These are phyloP conservation scores for Euphorbia pulcherrima DNA, from an alignment of 345 rosid species.

Conservation along the genomic window DNA sequence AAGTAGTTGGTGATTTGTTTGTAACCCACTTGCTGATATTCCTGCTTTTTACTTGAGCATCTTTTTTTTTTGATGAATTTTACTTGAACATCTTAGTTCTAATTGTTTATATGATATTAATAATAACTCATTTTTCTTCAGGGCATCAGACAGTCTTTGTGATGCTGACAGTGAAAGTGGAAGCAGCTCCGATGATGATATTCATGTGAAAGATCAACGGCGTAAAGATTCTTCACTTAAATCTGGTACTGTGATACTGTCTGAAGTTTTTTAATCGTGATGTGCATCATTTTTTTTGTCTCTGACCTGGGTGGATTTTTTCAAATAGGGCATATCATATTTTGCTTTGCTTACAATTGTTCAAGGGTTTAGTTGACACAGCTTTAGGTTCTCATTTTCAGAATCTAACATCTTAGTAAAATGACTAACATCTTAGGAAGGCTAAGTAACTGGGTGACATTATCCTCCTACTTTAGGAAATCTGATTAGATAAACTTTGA, in stretches of 20 bases:
- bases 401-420: background rate
- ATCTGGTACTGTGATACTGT: constrained; percentile 58
- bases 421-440: background rate
- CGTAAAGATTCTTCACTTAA: constrained; percentile 36
- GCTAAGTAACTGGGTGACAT: background rate
- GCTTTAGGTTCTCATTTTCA: background rate
- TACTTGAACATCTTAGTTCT: background rate
- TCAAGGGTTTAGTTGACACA: background rate
- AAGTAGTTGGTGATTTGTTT: background rate
- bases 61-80: too few relatives aligned
- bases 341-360: background rate
- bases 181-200: constrained; percentile 43
- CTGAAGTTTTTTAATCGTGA: background rate
- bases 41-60: background rate
- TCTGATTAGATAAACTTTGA: background rate
- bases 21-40: background rate
- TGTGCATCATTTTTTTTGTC: background rate
- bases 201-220: constrained; percentile 40
- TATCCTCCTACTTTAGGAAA: background rate
- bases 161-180: constrained; percentile 49
- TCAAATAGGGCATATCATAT: background rate
- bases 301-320: background rate
- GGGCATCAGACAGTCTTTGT: constrained; percentile 57
- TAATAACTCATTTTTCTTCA: constrained; percentile 22
- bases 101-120: background rate